phyloP scores from a whole-genome alignment of 495 filamentous ascomycete genomes.

The Lepraria neglecta region DNA sequence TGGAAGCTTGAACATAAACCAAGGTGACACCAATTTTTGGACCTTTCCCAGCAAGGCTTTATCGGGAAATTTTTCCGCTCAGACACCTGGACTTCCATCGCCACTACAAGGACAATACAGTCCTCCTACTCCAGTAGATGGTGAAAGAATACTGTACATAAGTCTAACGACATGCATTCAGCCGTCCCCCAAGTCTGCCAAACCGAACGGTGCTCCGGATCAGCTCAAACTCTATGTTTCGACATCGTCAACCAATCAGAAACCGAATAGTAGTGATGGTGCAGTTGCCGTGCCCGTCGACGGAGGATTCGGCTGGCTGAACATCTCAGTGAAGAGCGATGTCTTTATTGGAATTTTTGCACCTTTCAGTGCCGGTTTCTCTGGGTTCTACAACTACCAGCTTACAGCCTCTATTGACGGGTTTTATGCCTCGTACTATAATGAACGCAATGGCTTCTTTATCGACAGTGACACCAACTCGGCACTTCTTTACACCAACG shows the following conservation, averaged over 20 bases:
- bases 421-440: conserved; percentile 57
- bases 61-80: conserved; percentile 32
- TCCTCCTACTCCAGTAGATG: not conserved
- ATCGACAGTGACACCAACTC: conserved; percentile 74
- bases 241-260: conserved; percentile 51
- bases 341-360: conserved; percentile 73
- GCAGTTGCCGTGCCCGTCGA: conserved; percentile 39
- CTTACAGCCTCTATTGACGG: conserved; percentile 75
- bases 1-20: conserved; percentile 45
- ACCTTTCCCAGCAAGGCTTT: conserved; percentile 44
- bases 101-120: conserved; percentile 21
- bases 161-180: conserved; percentile 26
- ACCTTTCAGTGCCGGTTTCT: conserved; percentile 51
- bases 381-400: conserved; percentile 64
- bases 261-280: conserved; percentile 56
- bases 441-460: conserved; percentile 52
- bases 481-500: conserved; percentile 69
- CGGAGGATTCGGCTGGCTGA: conserved; percentile 57
- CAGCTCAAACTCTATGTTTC: conserved; percentile 78
- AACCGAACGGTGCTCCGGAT: conserved; percentile 40
- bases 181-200: conserved; percentile 17
- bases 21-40: conserved; percentile 54
- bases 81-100: conserved; percentile 37
- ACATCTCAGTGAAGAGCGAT: conserved; percentile 48
- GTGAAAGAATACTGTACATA: conserved; percentile 18